Conservation (phyloP, 805 yeast species). For the Saccharomycopsis fodiens region DNA sequence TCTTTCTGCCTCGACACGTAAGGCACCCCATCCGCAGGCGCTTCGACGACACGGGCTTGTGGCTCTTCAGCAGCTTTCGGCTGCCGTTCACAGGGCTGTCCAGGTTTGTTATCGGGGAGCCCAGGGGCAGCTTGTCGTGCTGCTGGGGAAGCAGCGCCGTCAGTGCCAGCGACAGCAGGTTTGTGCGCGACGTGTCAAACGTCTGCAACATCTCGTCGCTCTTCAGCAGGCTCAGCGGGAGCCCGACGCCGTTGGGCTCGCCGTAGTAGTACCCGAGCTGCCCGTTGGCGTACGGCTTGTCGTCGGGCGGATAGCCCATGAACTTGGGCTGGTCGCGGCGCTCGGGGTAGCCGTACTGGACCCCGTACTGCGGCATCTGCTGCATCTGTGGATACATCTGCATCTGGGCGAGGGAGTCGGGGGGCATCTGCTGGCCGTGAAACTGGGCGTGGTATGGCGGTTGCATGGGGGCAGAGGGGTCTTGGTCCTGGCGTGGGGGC, state of each 20-base stretch:
- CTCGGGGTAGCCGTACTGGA: background rate
- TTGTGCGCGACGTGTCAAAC: background rate
- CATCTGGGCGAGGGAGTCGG: background rate
- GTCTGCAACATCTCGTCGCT: background rate
- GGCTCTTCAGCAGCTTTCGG: background rate
- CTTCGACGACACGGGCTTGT: slow-evolving; percentile 27
- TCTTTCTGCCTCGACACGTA: slow-evolving; percentile 71
- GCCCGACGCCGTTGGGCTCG: background rate
- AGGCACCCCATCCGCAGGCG: slow-evolving; percentile 68
- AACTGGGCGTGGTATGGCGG: no score
- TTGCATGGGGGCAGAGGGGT: no score
- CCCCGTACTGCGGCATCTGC: background rate
- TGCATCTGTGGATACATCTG: background rate
- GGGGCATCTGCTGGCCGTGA: no score
- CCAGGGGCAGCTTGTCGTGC: background rate
- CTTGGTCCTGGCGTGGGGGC: no score
- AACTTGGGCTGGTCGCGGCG: background rate
- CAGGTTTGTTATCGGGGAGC: background rate
- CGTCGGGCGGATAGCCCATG: background rate
- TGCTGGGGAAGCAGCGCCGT: background rate
- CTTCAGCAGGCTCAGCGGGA: background rate
- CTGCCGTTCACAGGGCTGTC: background rate
- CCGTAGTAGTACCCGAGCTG: background rate
- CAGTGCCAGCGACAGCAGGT: background rate
- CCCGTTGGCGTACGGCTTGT: background rate